Conservation (phyloP, 176 grass and related monocot species). For the Carex kokanica region DNA sequence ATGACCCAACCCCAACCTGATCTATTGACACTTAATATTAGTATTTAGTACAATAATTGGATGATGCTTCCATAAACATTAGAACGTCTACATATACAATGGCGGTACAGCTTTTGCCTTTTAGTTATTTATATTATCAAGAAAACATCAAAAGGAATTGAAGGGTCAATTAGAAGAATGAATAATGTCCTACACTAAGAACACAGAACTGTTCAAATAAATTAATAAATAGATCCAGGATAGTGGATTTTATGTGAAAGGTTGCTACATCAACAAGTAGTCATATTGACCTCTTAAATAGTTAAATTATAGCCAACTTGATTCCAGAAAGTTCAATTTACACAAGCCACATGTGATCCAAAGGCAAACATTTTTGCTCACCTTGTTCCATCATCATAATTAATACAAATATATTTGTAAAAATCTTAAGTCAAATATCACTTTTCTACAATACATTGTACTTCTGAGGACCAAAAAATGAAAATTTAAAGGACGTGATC, state of each 20-base stretch:
- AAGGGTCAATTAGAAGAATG: not conserved
- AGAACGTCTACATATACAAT: constrained; percentile 6
- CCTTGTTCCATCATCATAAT: not conserved
- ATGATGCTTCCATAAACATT: constrained; percentile 12
- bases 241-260: not conserved
- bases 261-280: not conserved
- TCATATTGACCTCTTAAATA: not conserved
- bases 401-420: not conserved
- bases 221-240: not conserved
- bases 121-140: constrained; percentile 5
- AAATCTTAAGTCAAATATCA: not conserved
- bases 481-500: not conserved
- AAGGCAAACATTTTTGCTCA: not conserved
- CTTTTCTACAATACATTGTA: not conserved
- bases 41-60: not conserved
- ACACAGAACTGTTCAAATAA: not conserved
- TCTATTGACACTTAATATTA: not conserved
- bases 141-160: not conserved
- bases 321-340: not conserved
- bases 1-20: too few species aligned
- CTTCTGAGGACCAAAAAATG: not conserved
- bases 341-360: not conserved
- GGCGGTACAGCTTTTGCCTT: not conserved
- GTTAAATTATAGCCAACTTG: not conserved
- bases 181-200: not conserved